phyloP scores from a whole-genome alignment of 2,329 filamentous ascomycete species.

The Cladophialophora carrionii region DNA sequence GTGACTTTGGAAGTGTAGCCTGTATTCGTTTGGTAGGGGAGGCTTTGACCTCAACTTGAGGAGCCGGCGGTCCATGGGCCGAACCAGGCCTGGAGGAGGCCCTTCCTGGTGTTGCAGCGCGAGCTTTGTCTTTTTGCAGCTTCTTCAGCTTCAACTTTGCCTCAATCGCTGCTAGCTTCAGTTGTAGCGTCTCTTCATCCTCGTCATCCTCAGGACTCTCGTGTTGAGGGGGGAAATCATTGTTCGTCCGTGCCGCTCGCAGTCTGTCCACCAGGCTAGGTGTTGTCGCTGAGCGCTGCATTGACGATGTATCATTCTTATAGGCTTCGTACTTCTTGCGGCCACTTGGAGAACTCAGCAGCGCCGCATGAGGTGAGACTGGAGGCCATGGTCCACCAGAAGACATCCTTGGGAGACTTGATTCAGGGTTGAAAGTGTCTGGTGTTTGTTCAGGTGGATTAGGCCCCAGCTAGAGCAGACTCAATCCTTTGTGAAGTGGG shows the following conservation, averaged over 20 bases:
- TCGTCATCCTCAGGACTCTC: slow-evolving; percentile 65
- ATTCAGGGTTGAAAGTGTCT: neutral
- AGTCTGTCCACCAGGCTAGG: slow-evolving; percentile 45
- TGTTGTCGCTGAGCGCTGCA: slow-evolving; percentile 55
- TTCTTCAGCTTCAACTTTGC: slow-evolving; percentile 85
- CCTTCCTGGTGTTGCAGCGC: slow-evolving; percentile 44
- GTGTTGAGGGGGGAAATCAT: slow-evolving; percentile 41
- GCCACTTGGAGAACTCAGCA: slow-evolving; percentile 74
- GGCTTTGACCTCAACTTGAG: slow-evolving; percentile 72
- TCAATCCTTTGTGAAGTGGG: neutral
- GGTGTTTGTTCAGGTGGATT: neutral
- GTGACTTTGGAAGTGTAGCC: slow-evolving; percentile 66
- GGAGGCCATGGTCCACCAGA: slow-evolving; percentile 59
- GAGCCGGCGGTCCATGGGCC: slow-evolving; percentile 38
- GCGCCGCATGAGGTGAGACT: slow-evolving; percentile 63
- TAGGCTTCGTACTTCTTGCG: slow-evolving; percentile 73
- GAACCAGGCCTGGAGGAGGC: slow-evolving; percentile 18
- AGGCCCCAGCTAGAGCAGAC: neutral
- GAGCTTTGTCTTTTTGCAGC: slow-evolving; percentile 66
- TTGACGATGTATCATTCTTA: slow-evolving; percentile 69
- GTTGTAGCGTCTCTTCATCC: slow-evolving; percentile 84
- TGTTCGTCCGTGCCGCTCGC: slow-evolving; percentile 37
- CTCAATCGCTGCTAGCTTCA: slow-evolving; percentile 87
- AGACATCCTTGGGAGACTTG: slow-evolving; percentile 21
- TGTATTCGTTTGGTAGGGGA: slow-evolving; percentile 63